These are phyloP conservation scores for Karstenula rhodostoma DNA, from an alignment of 2,329 filamentous ascomycete species.

Conservation along the genomic window DNA sequence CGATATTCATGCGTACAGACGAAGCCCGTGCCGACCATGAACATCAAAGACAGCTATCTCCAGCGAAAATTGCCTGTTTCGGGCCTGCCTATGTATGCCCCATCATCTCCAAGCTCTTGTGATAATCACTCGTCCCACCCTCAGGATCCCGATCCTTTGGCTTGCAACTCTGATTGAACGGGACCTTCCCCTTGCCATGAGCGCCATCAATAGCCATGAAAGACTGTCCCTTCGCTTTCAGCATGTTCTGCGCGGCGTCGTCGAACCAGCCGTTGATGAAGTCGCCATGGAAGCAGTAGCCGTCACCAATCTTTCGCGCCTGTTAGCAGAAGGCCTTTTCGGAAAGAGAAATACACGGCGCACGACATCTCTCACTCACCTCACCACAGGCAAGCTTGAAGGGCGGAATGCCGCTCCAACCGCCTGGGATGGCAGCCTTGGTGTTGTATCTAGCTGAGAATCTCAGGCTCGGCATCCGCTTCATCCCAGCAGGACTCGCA, in stretches of 20 bases:
- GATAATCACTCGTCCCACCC: constrained; percentile 50
- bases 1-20: too few relatives aligned
- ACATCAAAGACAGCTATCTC: too few relatives aligned
- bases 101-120: constrained; percentile 39
- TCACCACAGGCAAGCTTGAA: constrained; percentile 51
- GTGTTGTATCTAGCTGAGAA: constrained; percentile 56
- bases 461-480: constrained; percentile 53
- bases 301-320: constrained; percentile 21
- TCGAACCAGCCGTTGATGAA: constrained; percentile 56
- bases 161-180: constrained; percentile 32
- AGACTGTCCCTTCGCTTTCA: constrained; percentile 42
- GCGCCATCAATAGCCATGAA: constrained; percentile 45
- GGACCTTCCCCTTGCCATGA: constrained; percentile 37
- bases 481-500: constrained; percentile 51
- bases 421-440: constrained; percentile 49
- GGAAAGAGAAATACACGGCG: not conserved
- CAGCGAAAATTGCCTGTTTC: too few relatives aligned
- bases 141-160: constrained; percentile 49
- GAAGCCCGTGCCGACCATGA: too few relatives aligned
- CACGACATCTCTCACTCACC: constrained; percentile 22
- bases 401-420: constrained; percentile 52
- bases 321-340: not conserved
- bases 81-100: constrained; percentile 1
- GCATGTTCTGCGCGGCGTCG: constrained; percentile 49
- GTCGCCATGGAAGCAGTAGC: constrained; percentile 53